Percentiles rank a stretch among this genome's conserved stretches.
Conservation (phyloP, 2,329 filamentous ascomycete species). For the Aspergillus hortae region DNA sequence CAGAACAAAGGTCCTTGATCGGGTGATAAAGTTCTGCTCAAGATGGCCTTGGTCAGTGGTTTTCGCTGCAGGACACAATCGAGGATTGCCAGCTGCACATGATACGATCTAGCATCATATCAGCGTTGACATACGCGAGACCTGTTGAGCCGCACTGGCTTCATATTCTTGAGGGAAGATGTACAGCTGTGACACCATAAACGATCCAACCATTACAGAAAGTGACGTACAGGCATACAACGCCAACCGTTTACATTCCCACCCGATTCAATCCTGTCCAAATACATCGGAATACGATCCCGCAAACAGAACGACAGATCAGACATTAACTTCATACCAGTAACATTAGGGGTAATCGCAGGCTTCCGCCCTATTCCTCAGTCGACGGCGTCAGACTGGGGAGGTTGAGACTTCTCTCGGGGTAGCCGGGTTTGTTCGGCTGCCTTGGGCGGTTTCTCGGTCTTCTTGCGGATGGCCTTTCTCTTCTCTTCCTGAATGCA, state of each 20-base stretch:
- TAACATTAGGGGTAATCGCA: background rate
- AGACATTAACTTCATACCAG: background rate
- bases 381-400: background rate
- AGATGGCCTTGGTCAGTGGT: no score
- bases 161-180: background rate
- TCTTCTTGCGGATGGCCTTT: slow-evolving; percentile 10
- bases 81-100: no score
- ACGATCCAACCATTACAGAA: background rate
- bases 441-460: background rate
- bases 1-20: no score
- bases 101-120: background rate
- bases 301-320: no score
- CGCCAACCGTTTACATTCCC: background rate
- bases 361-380: background rate
- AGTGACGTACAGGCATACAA: background rate
- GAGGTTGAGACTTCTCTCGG: background rate
- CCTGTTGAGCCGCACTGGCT: background rate
- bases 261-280: no score
- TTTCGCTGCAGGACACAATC: no score
- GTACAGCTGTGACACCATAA: background rate
- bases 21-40: no score
- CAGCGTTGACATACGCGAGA: background rate
- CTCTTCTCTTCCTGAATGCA: slow-evolving; percentile 19
- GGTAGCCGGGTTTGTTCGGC: background rate
- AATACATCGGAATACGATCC: no score